Percentiles rank a stretch among this genome's conserved stretches.
Conservation (phyloP, 169 alveolate species). For the Plasmodium gonderi region DNA sequence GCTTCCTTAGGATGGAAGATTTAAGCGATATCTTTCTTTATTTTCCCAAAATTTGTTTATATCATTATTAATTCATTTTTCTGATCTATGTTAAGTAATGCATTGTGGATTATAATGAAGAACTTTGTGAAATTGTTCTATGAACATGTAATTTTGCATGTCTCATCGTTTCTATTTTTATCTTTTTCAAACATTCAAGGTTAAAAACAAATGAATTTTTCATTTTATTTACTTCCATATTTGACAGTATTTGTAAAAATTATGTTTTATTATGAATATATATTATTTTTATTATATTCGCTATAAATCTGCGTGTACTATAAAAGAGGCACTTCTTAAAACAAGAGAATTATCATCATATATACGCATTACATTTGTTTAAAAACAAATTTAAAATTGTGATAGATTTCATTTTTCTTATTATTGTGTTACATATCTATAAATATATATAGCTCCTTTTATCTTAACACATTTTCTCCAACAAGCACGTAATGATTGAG, state of each 20-base stretch:
- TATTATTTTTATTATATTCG: neutral
- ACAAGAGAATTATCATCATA: neutral
- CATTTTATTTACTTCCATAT: neutral
- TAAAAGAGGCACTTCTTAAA: neutral
- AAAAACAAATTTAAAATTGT: neutral
- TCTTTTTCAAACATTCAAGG: neutral
- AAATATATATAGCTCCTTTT: neutral
- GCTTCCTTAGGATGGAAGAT: neutral
- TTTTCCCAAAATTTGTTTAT: neutral
- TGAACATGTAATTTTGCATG: neutral
- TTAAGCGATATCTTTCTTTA: neutral
- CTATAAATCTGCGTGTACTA: neutral
- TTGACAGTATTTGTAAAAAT: neutral
- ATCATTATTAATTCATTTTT: neutral
- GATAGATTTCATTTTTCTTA: neutral
- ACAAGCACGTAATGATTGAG: no score
- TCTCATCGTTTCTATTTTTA: neutral
- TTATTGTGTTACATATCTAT: neutral
- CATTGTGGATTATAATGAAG: neutral
- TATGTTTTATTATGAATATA: no score
- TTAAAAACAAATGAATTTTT: neutral
- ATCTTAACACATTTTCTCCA: neutral
- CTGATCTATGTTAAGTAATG: neutral
- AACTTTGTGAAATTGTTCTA: neutral
- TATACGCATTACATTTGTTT: neutral